Evolutionary conservation across 345 rosid genomes (phyloP).

Genomic region (Ceriops decandra): DNA sequence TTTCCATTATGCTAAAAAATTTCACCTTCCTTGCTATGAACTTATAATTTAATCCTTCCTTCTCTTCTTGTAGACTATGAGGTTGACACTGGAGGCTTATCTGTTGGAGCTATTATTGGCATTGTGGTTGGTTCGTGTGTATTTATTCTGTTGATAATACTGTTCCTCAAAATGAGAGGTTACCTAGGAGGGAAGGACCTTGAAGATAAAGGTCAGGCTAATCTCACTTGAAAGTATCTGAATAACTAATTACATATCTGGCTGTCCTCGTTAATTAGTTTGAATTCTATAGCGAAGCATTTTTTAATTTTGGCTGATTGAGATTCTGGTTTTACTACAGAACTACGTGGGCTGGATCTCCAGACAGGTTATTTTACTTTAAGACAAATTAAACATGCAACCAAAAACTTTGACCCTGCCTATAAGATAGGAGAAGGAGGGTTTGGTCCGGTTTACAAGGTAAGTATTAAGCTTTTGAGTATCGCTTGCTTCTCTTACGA

Average conservation of each 20-base stretch:
- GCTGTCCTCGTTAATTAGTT: neutral
- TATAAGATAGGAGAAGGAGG: constrained; percentile 95
- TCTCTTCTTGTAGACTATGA: constrained; percentile 44
- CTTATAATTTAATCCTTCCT: neutral
- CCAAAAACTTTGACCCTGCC: constrained; percentile 58
- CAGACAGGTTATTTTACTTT: constrained; percentile 73
- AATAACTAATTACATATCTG: too few species aligned
- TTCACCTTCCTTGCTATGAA: neutral
- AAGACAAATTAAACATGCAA: constrained; percentile 69
- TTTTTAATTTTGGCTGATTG: neutral
- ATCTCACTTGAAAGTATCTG: neutral
- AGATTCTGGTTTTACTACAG: constrained; percentile 22
- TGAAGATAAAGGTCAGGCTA: constrained; percentile 51
- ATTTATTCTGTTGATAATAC: constrained; percentile 36
- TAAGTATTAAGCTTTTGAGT: constrained; percentile 13
- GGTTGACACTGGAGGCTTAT: constrained; percentile 51
- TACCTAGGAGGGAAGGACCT: constrained; percentile 49
- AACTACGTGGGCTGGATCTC: constrained; percentile 59
- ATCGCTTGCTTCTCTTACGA: neutral
- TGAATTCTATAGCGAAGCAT: neutral
- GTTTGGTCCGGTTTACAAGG: constrained; percentile 89
- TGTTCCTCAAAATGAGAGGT: constrained; percentile 45
- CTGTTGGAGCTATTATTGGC: constrained; percentile 65
- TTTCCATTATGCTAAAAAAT: neutral
- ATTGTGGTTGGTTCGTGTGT: constrained; percentile 51